phyloP scores from a whole-genome alignment of 495 filamentous ascomycete species.

The Talaromyces proteolyticus region DNA sequence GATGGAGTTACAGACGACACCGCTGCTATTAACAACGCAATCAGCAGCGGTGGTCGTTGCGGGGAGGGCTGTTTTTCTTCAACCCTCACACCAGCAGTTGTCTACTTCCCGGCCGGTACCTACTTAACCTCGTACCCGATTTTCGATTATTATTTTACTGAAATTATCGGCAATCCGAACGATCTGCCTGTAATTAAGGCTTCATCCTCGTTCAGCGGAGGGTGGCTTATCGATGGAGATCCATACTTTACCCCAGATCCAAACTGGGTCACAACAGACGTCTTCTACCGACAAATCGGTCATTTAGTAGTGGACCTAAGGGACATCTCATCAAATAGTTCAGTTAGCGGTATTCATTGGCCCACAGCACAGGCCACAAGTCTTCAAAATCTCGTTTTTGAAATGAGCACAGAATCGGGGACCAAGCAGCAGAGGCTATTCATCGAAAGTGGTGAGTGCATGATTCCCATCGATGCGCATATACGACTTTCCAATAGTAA shows the following conservation, averaged over 20 bases:
- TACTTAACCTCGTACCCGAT: slow-evolving; percentile 54
- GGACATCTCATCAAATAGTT: neutral
- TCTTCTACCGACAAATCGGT: slow-evolving; percentile 27
- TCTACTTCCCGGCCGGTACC: slow-evolving; percentile 55
- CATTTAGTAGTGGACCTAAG: slow-evolving; percentile 16
- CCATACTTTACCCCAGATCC: slow-evolving; percentile 26
- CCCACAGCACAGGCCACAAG: slow-evolving; percentile 32
- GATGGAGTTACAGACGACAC: slow-evolving; percentile 50
- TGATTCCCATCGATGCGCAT: too few relatives aligned
- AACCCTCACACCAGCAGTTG: slow-evolving; percentile 38
- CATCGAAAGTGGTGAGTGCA: slow-evolving; percentile 24
- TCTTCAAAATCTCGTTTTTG: slow-evolving; percentile 45
- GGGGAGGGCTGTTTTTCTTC: slow-evolving; percentile 43
- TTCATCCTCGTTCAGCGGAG: slow-evolving; percentile 32
- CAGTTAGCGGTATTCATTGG: slow-evolving; percentile 23
- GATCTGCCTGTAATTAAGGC: slow-evolving; percentile 37
- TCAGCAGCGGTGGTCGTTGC: slow-evolving; percentile 42
- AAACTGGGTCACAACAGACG: slow-evolving; percentile 24
- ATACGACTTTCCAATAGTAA: too few relatives aligned
- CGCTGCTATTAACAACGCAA: slow-evolving; percentile 45
- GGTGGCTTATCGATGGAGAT: slow-evolving; percentile 44
- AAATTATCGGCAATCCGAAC: slow-evolving; percentile 50
- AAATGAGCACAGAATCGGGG: slow-evolving; percentile 29
- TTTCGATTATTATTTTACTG: slow-evolving; percentile 59
- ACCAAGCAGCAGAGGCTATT: slow-evolving; percentile 37